Evolutionary conservation across 2,329 filamentous ascomycete species (phyloP), one percentile per base, ranked within the genome.

Genomic region (Verticillium dahliae): DNA sequence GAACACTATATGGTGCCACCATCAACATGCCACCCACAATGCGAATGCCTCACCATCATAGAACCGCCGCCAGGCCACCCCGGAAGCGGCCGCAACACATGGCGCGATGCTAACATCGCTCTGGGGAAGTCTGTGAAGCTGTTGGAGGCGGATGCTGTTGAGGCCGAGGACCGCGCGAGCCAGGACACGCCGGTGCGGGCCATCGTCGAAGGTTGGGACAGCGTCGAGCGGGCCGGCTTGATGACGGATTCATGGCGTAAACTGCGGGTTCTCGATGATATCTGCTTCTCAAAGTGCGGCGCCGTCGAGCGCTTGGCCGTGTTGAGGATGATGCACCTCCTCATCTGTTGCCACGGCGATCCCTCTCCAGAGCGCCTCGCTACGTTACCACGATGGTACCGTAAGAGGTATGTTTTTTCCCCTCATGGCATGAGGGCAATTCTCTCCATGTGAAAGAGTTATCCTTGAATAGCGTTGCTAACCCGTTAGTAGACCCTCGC

Each of bases 171-270:
- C 18, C 62, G 63, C 7, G 62, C 63, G 18, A 65, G 63, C 6
- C 65, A 72, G 22, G 69, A 72, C 27, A 66, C 65, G 5, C 66
- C 70, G 0, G 52, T 72, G 1, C 63, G 69, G 13, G 69, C 67
- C 5, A 13, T 72, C 0, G 0, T 72, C 0, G 66, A 72, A 34
- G 70, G 70, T 3, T 70, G 70, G 70, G 65, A 70, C 18, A 68
- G 63, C 33, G 60, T 72, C 6, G 68, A 72, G 33, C 54, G 59
- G n/a, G 61, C 63, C 2, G 68, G 45, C 5, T 1, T 52, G 45
- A 52, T 52, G 45, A 52, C 45, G 13, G 45, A 52, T 18, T 52
- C 45, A 2, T 72, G 69, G 69, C 65, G 62, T 4, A 71, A 68
- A 35, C 31, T 71, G 3, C 65, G 66, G 3, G 57, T 56, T 4